phyloP scores from a whole-genome alignment of 257 asterid species.

The Salvia rosmarinus region DNA sequence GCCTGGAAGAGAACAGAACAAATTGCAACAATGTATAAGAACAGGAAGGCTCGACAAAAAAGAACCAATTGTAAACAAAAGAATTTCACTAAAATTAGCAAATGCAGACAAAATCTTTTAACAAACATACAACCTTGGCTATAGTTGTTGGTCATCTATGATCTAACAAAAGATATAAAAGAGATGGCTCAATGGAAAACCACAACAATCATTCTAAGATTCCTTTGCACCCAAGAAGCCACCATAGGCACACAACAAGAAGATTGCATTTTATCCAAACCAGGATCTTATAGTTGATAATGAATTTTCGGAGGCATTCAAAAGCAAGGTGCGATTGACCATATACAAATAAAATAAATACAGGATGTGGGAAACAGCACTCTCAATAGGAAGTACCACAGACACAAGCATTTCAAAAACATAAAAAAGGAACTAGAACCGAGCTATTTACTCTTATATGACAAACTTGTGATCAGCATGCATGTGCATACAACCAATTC shows the following conservation, averaged over 20 bases:
- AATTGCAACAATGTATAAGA: background rate
- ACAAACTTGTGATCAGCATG: background rate
- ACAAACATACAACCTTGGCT: background rate
- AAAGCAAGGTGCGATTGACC: background rate
- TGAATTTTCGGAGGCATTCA: background rate
- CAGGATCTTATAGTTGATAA: too few relatives aligned
- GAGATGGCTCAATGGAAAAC: background rate
- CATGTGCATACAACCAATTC: background rate
- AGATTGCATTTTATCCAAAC: background rate
- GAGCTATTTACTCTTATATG: background rate
- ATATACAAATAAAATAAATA: background rate
- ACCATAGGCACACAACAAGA: background rate
- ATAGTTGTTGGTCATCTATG: background rate
- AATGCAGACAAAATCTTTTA: background rate
- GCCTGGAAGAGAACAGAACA: conserved; percentile 42
- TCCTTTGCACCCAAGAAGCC: background rate
- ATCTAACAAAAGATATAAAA: background rate
- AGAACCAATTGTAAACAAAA: background rate
- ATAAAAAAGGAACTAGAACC: background rate
- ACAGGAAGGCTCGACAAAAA: background rate
- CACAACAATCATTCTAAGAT: background rate
- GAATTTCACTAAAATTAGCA: background rate
- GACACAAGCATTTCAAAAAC: background rate
- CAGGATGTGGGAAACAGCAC: too few relatives aligned
- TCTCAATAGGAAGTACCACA: background rate